Percentiles rank a stretch among this genome's conserved stretches.
Conservation (phyloP, 164 flowering plant genomes). For the Santalum album region DNA sequence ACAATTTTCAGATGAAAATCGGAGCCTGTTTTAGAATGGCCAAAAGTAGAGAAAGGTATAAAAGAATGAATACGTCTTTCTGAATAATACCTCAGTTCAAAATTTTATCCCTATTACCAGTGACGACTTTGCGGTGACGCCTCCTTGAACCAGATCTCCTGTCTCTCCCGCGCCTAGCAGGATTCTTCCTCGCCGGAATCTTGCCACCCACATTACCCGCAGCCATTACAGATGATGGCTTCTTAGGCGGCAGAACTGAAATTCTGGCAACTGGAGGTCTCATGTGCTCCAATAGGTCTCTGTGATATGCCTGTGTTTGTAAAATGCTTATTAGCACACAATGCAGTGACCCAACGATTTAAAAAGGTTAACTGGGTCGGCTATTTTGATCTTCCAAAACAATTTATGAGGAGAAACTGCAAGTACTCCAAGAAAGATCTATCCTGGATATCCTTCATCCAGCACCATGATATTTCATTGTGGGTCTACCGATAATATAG, state of each 20-base stretch:
- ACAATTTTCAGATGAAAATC: conserved; percentile 11
- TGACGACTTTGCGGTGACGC: conserved; percentile 52
- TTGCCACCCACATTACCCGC: too few relatives aligned
- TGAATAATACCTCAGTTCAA: too few relatives aligned
- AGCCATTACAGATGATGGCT: conserved; percentile 6
- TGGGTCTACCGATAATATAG: too few relatives aligned
- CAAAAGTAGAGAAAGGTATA: conserved; percentile 3
- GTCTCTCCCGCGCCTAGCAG: conserved; percentile 46
- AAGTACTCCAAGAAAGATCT: too few relatives aligned
- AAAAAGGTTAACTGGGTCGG: too few relatives aligned
- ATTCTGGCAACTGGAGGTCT: conserved; percentile 29
- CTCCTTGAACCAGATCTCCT: conserved; percentile 50
- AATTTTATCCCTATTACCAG: conserved; percentile 32
- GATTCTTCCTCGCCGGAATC: conserved; percentile 23
- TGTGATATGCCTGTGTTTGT: conserved; percentile 60
- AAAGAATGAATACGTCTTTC: conserved; percentile 7
- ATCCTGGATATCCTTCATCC: too few relatives aligned
- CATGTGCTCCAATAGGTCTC: conserved; percentile 62
- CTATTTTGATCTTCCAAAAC: too few relatives aligned
- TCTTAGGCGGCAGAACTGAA: conserved; percentile 1
- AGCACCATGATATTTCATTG: too few relatives aligned
- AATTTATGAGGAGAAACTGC: too few relatives aligned
- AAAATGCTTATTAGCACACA: not conserved
- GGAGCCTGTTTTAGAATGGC: not conserved
- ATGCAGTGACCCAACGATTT: too few relatives aligned